Percentiles rank a stretch among this genome's conserved stretches.
Evolutionary conservation across 1,284 basidiomycete species (phyloP).

Genomic region (Cystobasidium pallidum): DNA sequence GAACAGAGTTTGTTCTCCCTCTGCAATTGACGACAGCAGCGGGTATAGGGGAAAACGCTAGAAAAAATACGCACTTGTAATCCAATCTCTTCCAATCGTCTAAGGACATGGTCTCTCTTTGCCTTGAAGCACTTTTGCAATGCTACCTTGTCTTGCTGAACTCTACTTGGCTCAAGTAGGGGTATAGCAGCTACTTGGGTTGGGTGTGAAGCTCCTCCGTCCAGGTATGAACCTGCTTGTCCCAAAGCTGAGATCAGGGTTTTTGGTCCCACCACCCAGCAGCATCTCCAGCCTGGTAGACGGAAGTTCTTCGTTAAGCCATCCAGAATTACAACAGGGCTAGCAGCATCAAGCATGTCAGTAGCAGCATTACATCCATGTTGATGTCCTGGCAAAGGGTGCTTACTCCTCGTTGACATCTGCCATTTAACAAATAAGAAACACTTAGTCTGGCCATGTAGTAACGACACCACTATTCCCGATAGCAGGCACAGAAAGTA

Average conservation of each 20-base stretch:
- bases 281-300: slow-evolving; percentile 76
- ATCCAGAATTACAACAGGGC: slow-evolving; percentile 81
- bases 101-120: slow-evolving; percentile 86
- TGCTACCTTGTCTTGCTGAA: slow-evolving; percentile 68
- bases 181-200: slow-evolving; percentile 82
- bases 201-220: slow-evolving; percentile 53
- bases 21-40: neutral
- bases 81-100: slow-evolving; percentile 74
- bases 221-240: slow-evolving; percentile 67
- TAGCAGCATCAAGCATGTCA: slow-evolving; percentile 51
- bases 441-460: no score
- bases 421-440: slow-evolving; percentile 15
- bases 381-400: neutral
- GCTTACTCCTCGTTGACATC: slow-evolving; percentile 68
- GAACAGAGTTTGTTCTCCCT: no score
- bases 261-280: slow-evolving; percentile 96
- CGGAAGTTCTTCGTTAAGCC: slow-evolving; percentile 82
- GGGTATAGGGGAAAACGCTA: neutral
- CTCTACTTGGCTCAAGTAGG: slow-evolving; percentile 69
- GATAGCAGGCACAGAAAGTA: slow-evolving; percentile 35
- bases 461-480: no score
- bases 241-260: slow-evolving; percentile 81
- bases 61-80: slow-evolving; percentile 65
- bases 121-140: slow-evolving; percentile 72
- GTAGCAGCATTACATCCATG: neutral